These are phyloP conservation scores for Neonothopanus nambi DNA, from an alignment of 1,284 basidiomycete genomes.

Conservation along the genomic window DNA sequence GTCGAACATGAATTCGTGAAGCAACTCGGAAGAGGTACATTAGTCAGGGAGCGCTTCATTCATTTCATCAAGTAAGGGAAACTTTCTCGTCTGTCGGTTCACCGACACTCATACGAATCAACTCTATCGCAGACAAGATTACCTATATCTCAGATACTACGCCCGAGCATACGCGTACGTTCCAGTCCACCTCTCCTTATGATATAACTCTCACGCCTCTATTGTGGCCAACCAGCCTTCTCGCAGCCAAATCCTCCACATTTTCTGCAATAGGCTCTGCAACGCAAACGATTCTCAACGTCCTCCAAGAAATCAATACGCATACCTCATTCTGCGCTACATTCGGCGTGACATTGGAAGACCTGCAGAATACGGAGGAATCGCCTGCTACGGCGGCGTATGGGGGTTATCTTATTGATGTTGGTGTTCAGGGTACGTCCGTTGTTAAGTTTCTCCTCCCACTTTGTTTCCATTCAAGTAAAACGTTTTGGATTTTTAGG, in stretches of 20 bases:
- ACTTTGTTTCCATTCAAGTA: not conserved
- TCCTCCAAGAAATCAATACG: constrained; percentile 72
- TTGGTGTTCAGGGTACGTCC: constrained; percentile 64
- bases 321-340: constrained; percentile 71
- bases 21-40: constrained; percentile 70
- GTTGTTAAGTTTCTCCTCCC: not conserved
- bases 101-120: constrained; percentile 3
- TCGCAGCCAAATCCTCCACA: constrained; percentile 74
- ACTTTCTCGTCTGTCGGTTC: too few relatives aligned
- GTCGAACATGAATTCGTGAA: constrained; percentile 84
- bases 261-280: constrained; percentile 69
- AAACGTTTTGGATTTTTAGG: constrained; percentile 48
- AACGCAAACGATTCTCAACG: constrained; percentile 63
- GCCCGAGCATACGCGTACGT: constrained; percentile 69
- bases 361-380: constrained; percentile 66
- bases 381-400: constrained; percentile 78
- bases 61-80: constrained; percentile 81
- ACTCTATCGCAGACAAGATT: constrained; percentile 60
- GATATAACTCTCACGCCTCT: not conserved
- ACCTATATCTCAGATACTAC: constrained; percentile 78
- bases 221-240: constrained; percentile 46
- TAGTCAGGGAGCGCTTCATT: constrained; percentile 67
- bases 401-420: constrained; percentile 83
- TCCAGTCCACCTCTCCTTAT: constrained; percentile 3
- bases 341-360: constrained; percentile 65